Evolutionary conservation across 495 filamentous ascomycete genomes (phyloP).

Genomic region (Annulohypoxylon moriforme): DNA sequence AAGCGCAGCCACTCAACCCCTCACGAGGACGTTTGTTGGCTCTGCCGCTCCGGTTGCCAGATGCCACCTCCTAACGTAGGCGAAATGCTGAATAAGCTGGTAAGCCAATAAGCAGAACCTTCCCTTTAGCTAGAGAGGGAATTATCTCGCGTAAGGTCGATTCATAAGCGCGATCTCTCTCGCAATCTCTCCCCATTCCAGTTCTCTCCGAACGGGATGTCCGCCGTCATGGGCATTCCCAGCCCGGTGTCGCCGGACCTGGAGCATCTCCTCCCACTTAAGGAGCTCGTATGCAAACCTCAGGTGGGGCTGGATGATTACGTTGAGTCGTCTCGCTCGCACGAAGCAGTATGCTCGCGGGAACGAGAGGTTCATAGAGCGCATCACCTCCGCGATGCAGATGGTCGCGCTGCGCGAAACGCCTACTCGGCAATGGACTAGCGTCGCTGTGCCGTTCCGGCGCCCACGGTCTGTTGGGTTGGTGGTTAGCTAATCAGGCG

Average conservation of each 20-base stretch:
- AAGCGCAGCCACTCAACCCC: conserved; percentile 7
- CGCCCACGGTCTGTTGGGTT: conserved; percentile 74
- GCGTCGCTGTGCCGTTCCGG: conserved; percentile 78
- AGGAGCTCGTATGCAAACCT: conserved; percentile 77
- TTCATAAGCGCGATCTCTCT: conserved; percentile 96
- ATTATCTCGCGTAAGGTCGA: conserved; percentile 78
- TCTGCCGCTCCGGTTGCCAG: neutral
- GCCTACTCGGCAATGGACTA: conserved; percentile 96
- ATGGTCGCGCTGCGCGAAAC: conserved; percentile 96
- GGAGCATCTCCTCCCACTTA: conserved; percentile 88
- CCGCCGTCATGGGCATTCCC: conserved; percentile 9
- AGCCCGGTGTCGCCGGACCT: conserved; percentile 56
- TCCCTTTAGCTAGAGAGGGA: neutral
- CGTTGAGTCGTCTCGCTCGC: conserved; percentile 82
- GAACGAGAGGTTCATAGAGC: conserved; percentile 79
- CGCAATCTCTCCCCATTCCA: conserved; percentile 91
- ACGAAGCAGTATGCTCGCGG: conserved; percentile 97
- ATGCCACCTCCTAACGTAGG: neutral
- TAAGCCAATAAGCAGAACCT: neutral
- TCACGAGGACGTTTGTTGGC: neutral
- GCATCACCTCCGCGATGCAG: conserved; percentile 98
- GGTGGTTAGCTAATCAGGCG: conserved; percentile 9
- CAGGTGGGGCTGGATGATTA: conserved; percentile 72
- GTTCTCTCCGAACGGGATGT: conserved; percentile 68
- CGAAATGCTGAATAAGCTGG: neutral